Base-by-base conservation (phyloP, 352 stramenopile genomes). In the Blastocystis sp. region DNA sequence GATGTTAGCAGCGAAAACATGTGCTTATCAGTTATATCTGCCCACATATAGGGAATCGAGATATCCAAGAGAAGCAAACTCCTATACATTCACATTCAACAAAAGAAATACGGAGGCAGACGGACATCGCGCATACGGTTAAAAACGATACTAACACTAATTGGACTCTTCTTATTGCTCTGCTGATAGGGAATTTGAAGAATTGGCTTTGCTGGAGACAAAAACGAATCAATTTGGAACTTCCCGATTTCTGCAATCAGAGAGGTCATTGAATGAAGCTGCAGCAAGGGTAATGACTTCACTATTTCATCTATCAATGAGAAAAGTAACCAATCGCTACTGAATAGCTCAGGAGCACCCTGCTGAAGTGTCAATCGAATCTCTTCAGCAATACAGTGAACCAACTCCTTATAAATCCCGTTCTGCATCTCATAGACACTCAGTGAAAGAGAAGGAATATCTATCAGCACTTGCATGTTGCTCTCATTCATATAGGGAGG, bases 241-340 rank as follows among this genome's bases (percentile, higher is more conserved):
- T 29, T 26, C 1, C 55, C n/a, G 37, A 66, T 29, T 43, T 84
- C 73, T 15, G 43, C 6, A 18, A 34, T 66, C n/a, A 84, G 34
- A 2, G 73, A 66, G 0, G 11, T 18, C 4, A 84, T 29, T 3
- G 50, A 13, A 3, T 59, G 18, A 23, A 84, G 59, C 43, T 39
- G 47, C 26, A 84, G 26, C 3, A 84, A 34, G 20, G 73, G 73
- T 1, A 84, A 29, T 15, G 73, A 47, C 50, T 84, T 84, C 18
- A 64, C 26, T 39, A 84, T 23, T 29, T 84, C 73, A n/a, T 84
- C 73, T 84, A 66, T 13, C n/a, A 9, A 29, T 84, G 5, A 84
- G 9, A 11, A 29, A 9, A 26, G 37, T 20, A 3, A 66, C 0
- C 5, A 13, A 26, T 18, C 23, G 3, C 34, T 23, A 69, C 73